Evolutionary conservation across 1,139 yeast genomes (phyloP).

Genomic region (Hansenula anomala): DNA sequence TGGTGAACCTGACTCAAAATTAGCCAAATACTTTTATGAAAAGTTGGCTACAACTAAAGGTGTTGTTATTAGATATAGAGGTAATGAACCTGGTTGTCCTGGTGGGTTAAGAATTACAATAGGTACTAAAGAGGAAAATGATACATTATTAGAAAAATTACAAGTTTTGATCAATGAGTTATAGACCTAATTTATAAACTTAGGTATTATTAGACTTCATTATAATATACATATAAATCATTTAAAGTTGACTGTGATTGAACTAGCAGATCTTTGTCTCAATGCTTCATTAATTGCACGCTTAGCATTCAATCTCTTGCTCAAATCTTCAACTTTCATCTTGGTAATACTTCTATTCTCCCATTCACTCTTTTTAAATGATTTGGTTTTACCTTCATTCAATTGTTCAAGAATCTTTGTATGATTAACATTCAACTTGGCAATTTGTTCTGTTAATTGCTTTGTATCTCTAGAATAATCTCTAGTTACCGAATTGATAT

Average conservation of each 20-base stretch:
- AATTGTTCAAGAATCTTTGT: constrained; percentile 13
- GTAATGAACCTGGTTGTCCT: constrained; percentile 79
- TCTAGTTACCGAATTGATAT: constrained; percentile 11
- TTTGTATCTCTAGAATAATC: constrained; percentile 15
- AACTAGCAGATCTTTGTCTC: constrained; percentile 14
- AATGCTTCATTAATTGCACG: constrained; percentile 22
- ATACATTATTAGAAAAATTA: constrained; percentile 48
- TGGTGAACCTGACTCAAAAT: constrained; percentile 44
- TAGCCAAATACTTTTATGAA: constrained; percentile 64
- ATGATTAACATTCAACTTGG: constrained; percentile 17
- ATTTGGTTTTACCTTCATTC: constrained; percentile 2
- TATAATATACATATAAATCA: too few species aligned
- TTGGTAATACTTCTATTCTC: constrained; percentile 11
- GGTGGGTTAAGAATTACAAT: constrained; percentile 86
- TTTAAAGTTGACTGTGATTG: constrained; percentile 8
- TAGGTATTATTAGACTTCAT: too few species aligned
- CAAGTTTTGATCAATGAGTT: constrained; percentile 31
- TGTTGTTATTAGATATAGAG: constrained; percentile 88
- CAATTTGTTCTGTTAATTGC: constrained; percentile 11
- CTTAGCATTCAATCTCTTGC: constrained; percentile 21
- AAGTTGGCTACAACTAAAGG: constrained; percentile 64
- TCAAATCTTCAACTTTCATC: constrained; percentile 22
- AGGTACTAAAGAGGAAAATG: constrained; percentile 78
- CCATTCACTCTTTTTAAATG: constrained; percentile 2
- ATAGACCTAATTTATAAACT: constrained; percentile 3